Conservation (phyloP, 345 rosid genomes). For the Camelina laxa region DNA sequence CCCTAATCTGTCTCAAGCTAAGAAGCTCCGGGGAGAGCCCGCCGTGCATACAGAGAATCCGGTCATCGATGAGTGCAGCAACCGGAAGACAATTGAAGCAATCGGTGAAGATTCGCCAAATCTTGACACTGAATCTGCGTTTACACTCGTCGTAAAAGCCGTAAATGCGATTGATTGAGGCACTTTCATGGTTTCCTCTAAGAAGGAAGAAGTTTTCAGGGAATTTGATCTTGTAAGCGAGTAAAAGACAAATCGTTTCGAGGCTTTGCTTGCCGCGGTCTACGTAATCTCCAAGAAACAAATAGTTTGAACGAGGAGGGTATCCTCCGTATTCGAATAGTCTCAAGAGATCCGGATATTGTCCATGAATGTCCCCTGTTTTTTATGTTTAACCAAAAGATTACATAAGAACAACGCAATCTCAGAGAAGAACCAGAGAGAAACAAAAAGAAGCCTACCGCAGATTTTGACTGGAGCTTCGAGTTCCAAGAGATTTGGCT, state of each 20-base stretch:
- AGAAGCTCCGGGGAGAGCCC: constrained; percentile 83
- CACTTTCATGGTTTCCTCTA: constrained; percentile 93
- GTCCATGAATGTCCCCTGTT: constrained; percentile 92
- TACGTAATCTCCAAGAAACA: constrained; percentile 89
- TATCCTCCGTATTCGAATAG: constrained; percentile 81
- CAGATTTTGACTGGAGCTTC: constrained; percentile 87
- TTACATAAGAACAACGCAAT: constrained; percentile 16
- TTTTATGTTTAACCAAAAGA: not conserved
- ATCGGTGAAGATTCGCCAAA: constrained; percentile 81
- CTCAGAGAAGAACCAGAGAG: constrained; percentile 9
- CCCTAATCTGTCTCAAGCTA: constrained; percentile 68
- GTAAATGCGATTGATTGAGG: constrained; percentile 80
- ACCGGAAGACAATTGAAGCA: constrained; percentile 90
- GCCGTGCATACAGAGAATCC: constrained; percentile 91
- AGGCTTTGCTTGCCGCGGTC: constrained; percentile 92
- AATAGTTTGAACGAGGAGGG: constrained; percentile 82
- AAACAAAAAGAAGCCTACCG: constrained; percentile 49
- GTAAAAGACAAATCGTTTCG: constrained; percentile 89
- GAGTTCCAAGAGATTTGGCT: constrained; percentile 79
- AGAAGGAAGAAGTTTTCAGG: constrained; percentile 81
- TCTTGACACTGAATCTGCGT: constrained; percentile 68
- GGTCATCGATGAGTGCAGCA: constrained; percentile 81
- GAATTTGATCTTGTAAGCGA: constrained; percentile 82
- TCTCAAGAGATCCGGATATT: constrained; percentile 89
- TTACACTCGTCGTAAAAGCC: constrained; percentile 93